Conservation (phyloP, 441 rosid species). For the Populus hybrid region DNA sequence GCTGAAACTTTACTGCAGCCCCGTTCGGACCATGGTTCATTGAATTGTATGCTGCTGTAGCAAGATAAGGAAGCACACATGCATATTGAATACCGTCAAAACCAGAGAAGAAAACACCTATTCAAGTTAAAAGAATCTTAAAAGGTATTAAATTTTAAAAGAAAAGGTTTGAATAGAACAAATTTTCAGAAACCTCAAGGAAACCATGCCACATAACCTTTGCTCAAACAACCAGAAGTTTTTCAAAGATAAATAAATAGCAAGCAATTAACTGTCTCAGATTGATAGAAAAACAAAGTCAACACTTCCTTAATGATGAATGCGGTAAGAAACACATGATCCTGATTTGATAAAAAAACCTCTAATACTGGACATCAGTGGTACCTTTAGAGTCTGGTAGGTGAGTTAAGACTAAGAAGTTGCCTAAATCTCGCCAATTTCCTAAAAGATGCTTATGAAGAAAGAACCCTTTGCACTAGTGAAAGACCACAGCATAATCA, state of each 20-base stretch:
- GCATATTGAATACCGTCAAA: conserved; percentile 68
- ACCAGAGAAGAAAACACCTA: conserved; percentile 64
- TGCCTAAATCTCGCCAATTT: too few relatives aligned
- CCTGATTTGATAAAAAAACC: not conserved
- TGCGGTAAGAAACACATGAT: too few relatives aligned
- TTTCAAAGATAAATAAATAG: not conserved
- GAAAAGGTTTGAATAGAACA: conserved; percentile 5
- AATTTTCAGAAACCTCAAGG: conserved; percentile 12
- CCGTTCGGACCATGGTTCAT: conserved; percentile 71
- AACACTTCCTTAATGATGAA: not conserved
- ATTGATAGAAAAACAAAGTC: not conserved
- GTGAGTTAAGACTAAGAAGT: too few relatives aligned
- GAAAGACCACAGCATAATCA: not conserved
- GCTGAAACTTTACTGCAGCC: conserved; percentile 71
- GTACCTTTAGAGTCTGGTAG: too few relatives aligned
- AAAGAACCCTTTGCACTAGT: not conserved
- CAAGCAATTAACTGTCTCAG: not conserved
- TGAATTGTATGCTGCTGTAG: conserved; percentile 68
- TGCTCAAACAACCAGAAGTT: not conserved
- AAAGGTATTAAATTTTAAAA: conserved; percentile 20
- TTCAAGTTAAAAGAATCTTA: conserved; percentile 49
- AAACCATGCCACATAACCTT: conserved; percentile 3
- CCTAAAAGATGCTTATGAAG: not conserved
- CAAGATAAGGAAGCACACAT: conserved; percentile 70
- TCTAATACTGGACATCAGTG: too few relatives aligned